These are phyloP conservation scores for Yamadazyma diospyri DNA, from an alignment of 1,139 yeast genomes.

Conservation along the genomic window DNA sequence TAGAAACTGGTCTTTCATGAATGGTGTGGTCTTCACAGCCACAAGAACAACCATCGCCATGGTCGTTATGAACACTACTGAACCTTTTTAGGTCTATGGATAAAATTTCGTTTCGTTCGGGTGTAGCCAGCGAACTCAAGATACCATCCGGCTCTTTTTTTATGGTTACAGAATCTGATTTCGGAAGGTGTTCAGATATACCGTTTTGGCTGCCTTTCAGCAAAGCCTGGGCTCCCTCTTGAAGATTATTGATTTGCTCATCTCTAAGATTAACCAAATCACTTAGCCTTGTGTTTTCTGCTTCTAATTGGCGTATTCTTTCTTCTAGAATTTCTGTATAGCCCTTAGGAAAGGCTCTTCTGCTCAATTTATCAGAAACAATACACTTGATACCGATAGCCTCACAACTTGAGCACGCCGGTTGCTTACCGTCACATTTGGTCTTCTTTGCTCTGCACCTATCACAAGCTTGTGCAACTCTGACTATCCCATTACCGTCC, in stretches of 20 bases:
- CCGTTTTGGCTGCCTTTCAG: not conserved
- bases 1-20: slow-evolving; percentile 61
- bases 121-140: slow-evolving; percentile 13
- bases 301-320: slow-evolving; percentile 42
- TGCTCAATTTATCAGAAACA: slow-evolving; percentile 42
- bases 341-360: slow-evolving; percentile 49
- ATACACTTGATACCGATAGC: slow-evolving; percentile 44
- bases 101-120: not conserved
- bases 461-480: slow-evolving; percentile 86
- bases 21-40: slow-evolving; percentile 51
- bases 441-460: slow-evolving; percentile 80
- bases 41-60: slow-evolving; percentile 53
- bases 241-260: slow-evolving; percentile 46
- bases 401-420: slow-evolving; percentile 42
- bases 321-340: slow-evolving; percentile 48
- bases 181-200: not conserved
- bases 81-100: not conserved
- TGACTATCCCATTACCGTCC: slow-evolving; percentile 53
- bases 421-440: slow-evolving; percentile 65
- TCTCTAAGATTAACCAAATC: slow-evolving; percentile 58
- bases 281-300: slow-evolving; percentile 40
- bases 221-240: slow-evolving; percentile 9
- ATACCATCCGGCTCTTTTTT: slow-evolving; percentile 16
- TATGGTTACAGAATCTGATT: slow-evolving; percentile 5
- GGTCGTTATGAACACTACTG: slow-evolving; percentile 11